phyloP scores from a whole-genome alignment of 2,329 filamentous ascomycete genomes.

The Aureobasidium sp. region DNA sequence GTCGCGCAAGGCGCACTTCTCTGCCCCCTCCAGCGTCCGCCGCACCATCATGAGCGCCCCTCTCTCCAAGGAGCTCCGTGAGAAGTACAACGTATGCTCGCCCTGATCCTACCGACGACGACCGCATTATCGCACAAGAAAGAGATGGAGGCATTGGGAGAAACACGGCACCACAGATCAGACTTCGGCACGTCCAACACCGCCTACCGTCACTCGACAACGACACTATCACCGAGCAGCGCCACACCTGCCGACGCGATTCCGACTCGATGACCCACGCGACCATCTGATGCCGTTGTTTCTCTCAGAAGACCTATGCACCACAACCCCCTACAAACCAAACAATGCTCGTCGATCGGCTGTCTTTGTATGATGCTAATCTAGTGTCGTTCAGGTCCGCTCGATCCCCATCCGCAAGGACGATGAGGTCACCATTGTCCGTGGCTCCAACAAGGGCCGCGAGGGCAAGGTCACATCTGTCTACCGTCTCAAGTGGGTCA shows the following conservation, averaged over 20 bases:
- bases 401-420: slow-evolving; percentile 97
- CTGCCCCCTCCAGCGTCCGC: slow-evolving; percentile 87
- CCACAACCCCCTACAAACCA: slow-evolving; percentile 1
- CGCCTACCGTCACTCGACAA: background rate
- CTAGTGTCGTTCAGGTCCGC: slow-evolving; percentile 58
- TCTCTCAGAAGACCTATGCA: background rate
- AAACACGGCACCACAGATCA: slow-evolving; percentile 1
- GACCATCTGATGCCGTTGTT: slow-evolving; percentile 4
- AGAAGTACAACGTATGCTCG: slow-evolving; percentile 89
- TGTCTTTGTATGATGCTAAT: slow-evolving; percentile 13
- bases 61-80: slow-evolving; percentile 92
- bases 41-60: slow-evolving; percentile 96
- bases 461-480: slow-evolving; percentile 98
- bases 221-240: background rate
- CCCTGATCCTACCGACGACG: background rate
- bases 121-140: background rate
- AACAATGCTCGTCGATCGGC: slow-evolving; percentile 12
- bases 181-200: background rate
- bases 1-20: slow-evolving; percentile 98
- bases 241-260: background rate
- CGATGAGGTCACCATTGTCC: slow-evolving; percentile 72
- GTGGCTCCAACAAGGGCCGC: slow-evolving; percentile 91
- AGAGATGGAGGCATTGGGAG: slow-evolving; percentile 6
- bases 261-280: background rate
- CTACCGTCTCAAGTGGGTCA: slow-evolving; percentile 96